Evolutionary conservation across 2,329 filamentous ascomycete species (phyloP), one percentile per base, ranked within the genome.

Genomic region (Phialophora expanda): DNA sequence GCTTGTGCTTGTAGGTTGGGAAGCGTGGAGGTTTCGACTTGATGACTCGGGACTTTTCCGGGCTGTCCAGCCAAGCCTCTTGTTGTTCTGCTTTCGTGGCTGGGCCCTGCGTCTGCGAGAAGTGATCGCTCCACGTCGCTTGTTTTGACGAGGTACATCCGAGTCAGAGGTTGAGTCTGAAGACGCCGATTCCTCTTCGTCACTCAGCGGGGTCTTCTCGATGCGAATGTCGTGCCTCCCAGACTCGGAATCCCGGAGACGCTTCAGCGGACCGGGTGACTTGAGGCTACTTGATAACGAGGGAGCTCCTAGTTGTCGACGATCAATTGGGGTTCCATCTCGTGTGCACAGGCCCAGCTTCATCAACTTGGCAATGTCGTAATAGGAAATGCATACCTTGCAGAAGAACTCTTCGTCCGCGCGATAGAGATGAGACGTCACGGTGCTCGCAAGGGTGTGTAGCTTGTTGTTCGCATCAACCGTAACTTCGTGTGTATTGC

Each of bases 321-420:
- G 61, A n/a, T 62, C 24, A 5, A 17, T 61, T 30, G 66, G 26
- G 32, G 34, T 55, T 5, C 64, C 68, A 95, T 97, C 71, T 93
- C 93, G 4, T 92, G 98, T n/a, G 92, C 94, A 2, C 11, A 55
- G n/a, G 53, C 53, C 53, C 53, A 55, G 26, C 12, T 55, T 55
- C 17, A 17, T 34, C 53, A 30, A 34, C 53, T 55, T 55, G 7
- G 53, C 14, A n/a, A 55, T 30, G 28, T 55, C 53, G 5, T 20
- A 32, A 48, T 65, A 69, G 20, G 67, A 62, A 46, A 70, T 64
- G 28, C 48, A 41, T 30, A 67, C 65, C 46, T 64, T 66, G 32
- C 60, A 67, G 24, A 58, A 67, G 22, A 64, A 65, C 20, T 60
- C 56, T 46, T 70, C 65, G 28, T 60, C 48, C 4, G 6, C 30